Evolutionary conservation across 192 early-diverging fungal genomes (phyloP).

Genomic region (Paraglomus occultum): DNA sequence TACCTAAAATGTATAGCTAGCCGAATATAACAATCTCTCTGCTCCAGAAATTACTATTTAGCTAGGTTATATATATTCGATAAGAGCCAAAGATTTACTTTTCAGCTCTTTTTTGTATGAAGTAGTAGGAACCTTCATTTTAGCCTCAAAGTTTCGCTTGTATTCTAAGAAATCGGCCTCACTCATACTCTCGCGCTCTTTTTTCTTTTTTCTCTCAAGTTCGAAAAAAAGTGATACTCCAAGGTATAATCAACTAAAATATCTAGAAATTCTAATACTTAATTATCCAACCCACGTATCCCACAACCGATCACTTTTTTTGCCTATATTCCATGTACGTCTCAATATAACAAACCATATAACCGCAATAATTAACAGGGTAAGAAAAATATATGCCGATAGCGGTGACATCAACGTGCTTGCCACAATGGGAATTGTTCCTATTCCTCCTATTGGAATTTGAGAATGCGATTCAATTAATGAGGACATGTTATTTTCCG

Average conservation of each 20-base stretch:
- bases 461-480: too few species aligned
- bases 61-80: slow-evolving; percentile 11
- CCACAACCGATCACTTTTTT: slow-evolving; percentile 3
- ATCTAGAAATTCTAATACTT: slow-evolving; percentile 10
- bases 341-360: background rate
- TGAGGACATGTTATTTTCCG: too few species aligned
- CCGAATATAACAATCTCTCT: too few species aligned
- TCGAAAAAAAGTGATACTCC: slow-evolving; percentile 20
- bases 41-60: too few species aligned
- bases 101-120: slow-evolving; percentile 9
- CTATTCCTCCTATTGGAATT: too few species aligned
- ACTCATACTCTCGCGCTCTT: too few species aligned
- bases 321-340: background rate
- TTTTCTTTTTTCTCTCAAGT: slow-evolving; percentile 14
- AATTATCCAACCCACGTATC: background rate
- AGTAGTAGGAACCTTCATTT: slow-evolving; percentile 16
- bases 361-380: slow-evolving; percentile 1
- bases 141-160: too few species aligned
- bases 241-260: slow-evolving; percentile 21
- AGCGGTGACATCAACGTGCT: background rate
- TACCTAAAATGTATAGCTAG: too few species aligned
- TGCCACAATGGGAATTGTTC: too few species aligned
- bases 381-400: slow-evolving; percentile 17
- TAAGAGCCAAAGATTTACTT: background rate
- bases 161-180: too few species aligned